Evolutionary conservation across 2,329 filamentous ascomycete genomes (phyloP), one percentile per base, ranked within the genome.

Genomic region (Fusarium marasasianum): DNA sequence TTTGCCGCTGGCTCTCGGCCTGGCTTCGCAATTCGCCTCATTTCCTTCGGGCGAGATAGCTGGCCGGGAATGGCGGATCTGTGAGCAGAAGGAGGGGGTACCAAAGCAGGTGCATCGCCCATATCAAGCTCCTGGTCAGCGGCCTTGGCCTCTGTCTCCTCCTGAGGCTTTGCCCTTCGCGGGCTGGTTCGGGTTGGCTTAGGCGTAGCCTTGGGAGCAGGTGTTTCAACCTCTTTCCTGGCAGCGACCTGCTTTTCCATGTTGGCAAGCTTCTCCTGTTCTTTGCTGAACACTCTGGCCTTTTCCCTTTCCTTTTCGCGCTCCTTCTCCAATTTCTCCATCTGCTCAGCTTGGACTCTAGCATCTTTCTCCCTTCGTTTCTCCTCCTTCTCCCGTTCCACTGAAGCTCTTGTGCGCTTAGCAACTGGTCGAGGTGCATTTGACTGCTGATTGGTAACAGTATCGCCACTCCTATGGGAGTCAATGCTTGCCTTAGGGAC

Each of bases 251-350:
- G 83, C 71, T 86, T 86, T 80, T 90, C 89, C 86, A 89, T 85
- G 3, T 83, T 82, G 40, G 84, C 85, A 48, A 87, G 82, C 71
- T 82, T 86, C 72, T 91, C 88, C 72, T 90, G 87, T 71, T 91
- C 88, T 73, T 89, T 84, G 78, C 85, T 89, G 71, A 89, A 90
- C 7, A 88, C 83, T 22, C 86, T 85, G 12, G 90, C 92, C 79
- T 93, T 93, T 74, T 92, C 89, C 11, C 91, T 87, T 79, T 94
- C 92, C 81, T 92, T 92, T 75, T 91, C 89, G 14, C 92, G 89
- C 48, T 88, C 90, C 77, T 91, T 93, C 73, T 93, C 91, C 7
- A 93, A 84, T 78, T 90, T 91, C 29, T 85, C 85, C 79, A 89
- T 86, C 75, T 91, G 89, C 57, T 91, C 90, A 22, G 87, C 88